Evolutionary conservation across 805 yeast genomes (phyloP).

Genomic region (Saccharomyces mikatae): DNA sequence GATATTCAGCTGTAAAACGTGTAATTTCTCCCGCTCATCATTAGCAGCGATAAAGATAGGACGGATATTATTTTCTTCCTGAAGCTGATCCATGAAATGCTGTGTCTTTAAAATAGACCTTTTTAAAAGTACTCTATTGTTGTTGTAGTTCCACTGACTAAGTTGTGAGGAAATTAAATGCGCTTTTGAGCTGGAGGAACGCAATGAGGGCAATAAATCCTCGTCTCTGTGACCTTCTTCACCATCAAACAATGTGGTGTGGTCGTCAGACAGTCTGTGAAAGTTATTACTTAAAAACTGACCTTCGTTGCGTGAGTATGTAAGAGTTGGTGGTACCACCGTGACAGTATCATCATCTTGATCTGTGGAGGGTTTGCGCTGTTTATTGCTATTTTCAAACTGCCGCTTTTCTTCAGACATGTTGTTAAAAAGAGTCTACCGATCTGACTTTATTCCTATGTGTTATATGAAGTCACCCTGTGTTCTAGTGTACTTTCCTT

Average conservation of each 20-base stretch:
- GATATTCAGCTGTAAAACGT: conserved; percentile 21
- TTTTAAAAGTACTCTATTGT: conserved; percentile 57
- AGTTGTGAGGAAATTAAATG: conserved; percentile 32
- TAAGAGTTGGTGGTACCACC: not conserved
- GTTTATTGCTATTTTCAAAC: not conserved
- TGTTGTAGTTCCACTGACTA: conserved; percentile 70
- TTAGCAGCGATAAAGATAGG: conserved; percentile 57
- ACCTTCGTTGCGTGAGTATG: not conserved
- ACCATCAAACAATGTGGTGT: not conserved
- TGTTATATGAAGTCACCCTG: not conserved
- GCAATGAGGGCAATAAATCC: not conserved
- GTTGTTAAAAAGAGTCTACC: not conserved
- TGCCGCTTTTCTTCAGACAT: not conserved
- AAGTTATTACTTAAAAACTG: not conserved
- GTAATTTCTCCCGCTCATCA: conserved; percentile 22
- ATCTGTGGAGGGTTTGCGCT: not conserved
- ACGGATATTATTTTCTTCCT: conserved; percentile 47
- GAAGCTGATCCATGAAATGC: conserved; percentile 43
- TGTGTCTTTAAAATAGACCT: conserved; percentile 49
- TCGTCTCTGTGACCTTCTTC: not conserved
- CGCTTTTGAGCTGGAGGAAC: not conserved
- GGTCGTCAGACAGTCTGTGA: not conserved
- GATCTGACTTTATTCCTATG: not conserved
- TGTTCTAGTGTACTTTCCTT: not conserved
- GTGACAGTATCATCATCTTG: not conserved